Evolutionary conservation across 2,329 filamentous ascomycete genomes (phyloP).

Genomic region (Metarhizium sp.): DNA sequence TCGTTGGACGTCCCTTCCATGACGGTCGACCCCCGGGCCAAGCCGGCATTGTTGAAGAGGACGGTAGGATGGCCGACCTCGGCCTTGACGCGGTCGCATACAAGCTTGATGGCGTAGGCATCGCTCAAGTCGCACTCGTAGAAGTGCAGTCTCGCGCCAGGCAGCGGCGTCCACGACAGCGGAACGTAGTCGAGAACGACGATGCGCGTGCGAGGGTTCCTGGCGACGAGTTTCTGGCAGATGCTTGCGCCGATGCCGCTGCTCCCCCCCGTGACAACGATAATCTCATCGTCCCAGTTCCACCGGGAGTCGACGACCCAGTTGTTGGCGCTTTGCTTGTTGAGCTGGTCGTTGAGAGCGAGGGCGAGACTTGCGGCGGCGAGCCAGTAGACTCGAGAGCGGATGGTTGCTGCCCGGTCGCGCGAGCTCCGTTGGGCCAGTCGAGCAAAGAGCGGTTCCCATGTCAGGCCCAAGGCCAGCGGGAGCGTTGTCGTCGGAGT

Average conservation of each 20-base stretch:
- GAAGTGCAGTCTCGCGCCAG: constrained; percentile 14
- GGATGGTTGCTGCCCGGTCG: not conserved
- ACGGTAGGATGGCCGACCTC: constrained; percentile 29
- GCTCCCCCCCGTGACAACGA: constrained; percentile 29
- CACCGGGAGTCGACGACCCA: constrained; percentile 13
- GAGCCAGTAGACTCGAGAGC: constrained; percentile 4
- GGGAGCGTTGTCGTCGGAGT: constrained; percentile 12
- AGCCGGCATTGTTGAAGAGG: constrained; percentile 26
- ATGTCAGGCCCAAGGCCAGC: constrained; percentile 8
- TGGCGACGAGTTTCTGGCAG: constrained; percentile 15
- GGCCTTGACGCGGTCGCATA: constrained; percentile 18
- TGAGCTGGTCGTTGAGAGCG: constrained; percentile 14
- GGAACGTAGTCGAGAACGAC: constrained; percentile 25
- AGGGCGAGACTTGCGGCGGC: constrained; percentile 9
- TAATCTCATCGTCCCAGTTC: constrained; percentile 28
- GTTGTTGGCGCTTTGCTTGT: constrained; percentile 16
- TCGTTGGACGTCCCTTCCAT: constrained; percentile 19
- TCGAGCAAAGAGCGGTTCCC: constrained; percentile 5
- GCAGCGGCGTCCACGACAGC: constrained; percentile 17
- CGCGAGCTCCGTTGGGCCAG: constrained; percentile 2
- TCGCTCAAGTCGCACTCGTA: constrained; percentile 28
- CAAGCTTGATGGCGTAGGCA: constrained; percentile 15
- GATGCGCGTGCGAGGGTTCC: constrained; percentile 18
- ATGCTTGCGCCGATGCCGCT: constrained; percentile 28
- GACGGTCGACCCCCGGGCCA: constrained; percentile 18